Base-by-base conservation (phyloP, 345 rosid genomes). In the Iberis pinnata region DNA sequence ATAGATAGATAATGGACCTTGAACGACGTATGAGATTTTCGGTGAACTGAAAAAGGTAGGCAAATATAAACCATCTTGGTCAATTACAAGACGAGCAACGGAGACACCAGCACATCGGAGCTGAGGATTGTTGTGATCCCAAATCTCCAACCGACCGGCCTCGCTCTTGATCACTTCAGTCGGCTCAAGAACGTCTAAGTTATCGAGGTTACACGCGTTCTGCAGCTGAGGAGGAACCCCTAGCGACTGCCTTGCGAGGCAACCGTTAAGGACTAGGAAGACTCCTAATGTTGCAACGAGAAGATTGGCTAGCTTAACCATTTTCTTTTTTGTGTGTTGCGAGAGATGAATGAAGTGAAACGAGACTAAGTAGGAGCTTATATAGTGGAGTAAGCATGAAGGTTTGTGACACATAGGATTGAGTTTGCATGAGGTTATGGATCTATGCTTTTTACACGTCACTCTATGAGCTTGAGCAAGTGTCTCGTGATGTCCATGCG, bases 21-120 rank as follows among this genome's bases (percentile, higher is more conserved):
- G 76, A 48, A 80, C 61, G 5, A 79, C 65, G 70, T 74, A 83
- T 6, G 81, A 7, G 10, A 80, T 73, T 27, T 63, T 54, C 2
- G 82, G 78, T 25, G 77, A 49, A 49, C 62, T 73, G 71, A 44
- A 43, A 58, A 66, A 79, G 43, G 65, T 51, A 2, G 86, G 95
- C 55, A 79, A 65, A 33, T 69, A 46, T 45, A 86, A 84, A 62
- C 86, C 88, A 18, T 67, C 75, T 17, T 69, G 73, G 29, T 75
- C 72, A 37, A 81, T 75, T 26, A 74, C 63, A 13, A 43, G 14
- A 22, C 78, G 80, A 18, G 56, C 41, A 0, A 77, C 36, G 8
- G 82, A 76, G 12, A 80, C 75, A n/a, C 84, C 86, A 9, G 73
- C 68, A 53, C 95, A 83, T 50, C 56, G 76, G 65, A 79, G 60